Evolutionary conservation across 2,329 filamentous ascomycete genomes (phyloP).

Genomic region (Hymenoscyphus repandus): DNA sequence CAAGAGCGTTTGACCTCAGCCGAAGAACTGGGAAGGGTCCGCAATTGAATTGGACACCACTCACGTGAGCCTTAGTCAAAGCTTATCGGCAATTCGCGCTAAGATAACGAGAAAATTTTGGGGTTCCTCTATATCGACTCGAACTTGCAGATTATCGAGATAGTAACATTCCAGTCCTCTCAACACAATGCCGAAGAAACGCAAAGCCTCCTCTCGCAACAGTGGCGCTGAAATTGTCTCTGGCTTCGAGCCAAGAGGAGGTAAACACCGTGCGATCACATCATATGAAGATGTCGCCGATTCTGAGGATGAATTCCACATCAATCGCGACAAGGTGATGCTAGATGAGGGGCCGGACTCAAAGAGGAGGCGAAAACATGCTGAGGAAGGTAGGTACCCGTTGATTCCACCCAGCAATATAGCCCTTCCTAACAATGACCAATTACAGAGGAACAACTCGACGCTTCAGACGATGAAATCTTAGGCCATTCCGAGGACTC

Average conservation of each 20-base stretch:
- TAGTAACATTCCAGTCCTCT: background rate
- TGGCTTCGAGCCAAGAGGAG: slow-evolving; percentile 18
- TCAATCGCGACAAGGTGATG: slow-evolving; percentile 79
- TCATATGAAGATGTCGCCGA: slow-evolving; percentile 83
- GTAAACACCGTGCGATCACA: slow-evolving; percentile 23
- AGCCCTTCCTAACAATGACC: slow-evolving; percentile 7
- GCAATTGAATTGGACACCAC: too few relatives aligned
- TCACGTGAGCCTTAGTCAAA: too few relatives aligned
- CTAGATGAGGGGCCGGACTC: slow-evolving; percentile 75
- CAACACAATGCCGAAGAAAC: slow-evolving; percentile 23
- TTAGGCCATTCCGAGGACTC: slow-evolving; percentile 43
- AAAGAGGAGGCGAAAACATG: slow-evolving; percentile 67
- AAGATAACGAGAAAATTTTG: background rate
- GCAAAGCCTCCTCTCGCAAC: slow-evolving; percentile 16
- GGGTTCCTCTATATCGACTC: background rate
- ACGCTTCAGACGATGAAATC: slow-evolving; percentile 59
- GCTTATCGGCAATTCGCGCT: background rate
- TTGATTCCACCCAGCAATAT: background rate
- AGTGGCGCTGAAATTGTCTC: background rate
- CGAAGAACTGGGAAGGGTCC: too few relatives aligned
- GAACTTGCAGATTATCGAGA: background rate
- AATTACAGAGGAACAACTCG: slow-evolving; percentile 44
- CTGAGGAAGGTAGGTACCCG: slow-evolving; percentile 53
- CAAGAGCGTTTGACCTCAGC: too few relatives aligned
- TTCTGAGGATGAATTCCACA: slow-evolving; percentile 89